phyloP scores from a whole-genome alignment of 108 stramenopile genomes.

The Chaetoceros tenuissimus region DNA sequence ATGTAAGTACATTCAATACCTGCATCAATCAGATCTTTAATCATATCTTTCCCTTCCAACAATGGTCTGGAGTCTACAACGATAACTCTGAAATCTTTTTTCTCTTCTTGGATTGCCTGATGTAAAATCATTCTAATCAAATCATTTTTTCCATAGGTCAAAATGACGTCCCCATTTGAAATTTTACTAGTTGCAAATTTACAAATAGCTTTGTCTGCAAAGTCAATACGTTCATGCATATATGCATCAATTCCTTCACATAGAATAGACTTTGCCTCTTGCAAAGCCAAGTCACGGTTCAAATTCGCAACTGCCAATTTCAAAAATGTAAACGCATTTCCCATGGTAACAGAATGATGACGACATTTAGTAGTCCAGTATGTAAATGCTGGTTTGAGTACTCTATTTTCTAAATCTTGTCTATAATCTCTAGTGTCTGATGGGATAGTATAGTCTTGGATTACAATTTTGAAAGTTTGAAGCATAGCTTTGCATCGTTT shows the following conservation, averaged over 20 bases:
- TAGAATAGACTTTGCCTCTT: slow-evolving; percentile 65
- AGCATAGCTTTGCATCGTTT: slow-evolving; percentile 89
- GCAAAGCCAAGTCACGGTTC: slow-evolving; percentile 71
- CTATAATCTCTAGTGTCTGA: slow-evolving; percentile 44
- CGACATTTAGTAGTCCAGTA: slow-evolving; percentile 85
- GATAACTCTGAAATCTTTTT: slow-evolving; percentile 80
- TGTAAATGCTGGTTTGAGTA: slow-evolving; percentile 84
- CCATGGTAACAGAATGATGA: slow-evolving; percentile 93
- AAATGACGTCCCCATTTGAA: slow-evolving; percentile 82
- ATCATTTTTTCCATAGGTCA: slow-evolving; percentile 84
- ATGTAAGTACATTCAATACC: slow-evolving; percentile 87
- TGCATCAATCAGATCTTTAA: slow-evolving; percentile 48
- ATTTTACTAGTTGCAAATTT: slow-evolving; percentile 74
- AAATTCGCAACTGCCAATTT: slow-evolving; percentile 78
- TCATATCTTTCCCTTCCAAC: slow-evolving; percentile 74
- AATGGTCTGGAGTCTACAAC: slow-evolving; percentile 86
- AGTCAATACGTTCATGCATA: slow-evolving; percentile 79
- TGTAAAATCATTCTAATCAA: slow-evolving; percentile 51
- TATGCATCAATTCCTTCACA: slow-evolving; percentile 81
- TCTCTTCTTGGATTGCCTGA: slow-evolving; percentile 33
- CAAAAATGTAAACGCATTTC: slow-evolving; percentile 90
- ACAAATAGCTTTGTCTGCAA: slow-evolving; percentile 86
- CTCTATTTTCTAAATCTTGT: slow-evolving; percentile 70
- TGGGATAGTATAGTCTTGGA: slow-evolving; percentile 55
- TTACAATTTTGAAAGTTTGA: slow-evolving; percentile 57